Base-by-base conservation (phyloP, 2,329 filamentous ascomycete genomes). In the Westerdykella sp. region DNA sequence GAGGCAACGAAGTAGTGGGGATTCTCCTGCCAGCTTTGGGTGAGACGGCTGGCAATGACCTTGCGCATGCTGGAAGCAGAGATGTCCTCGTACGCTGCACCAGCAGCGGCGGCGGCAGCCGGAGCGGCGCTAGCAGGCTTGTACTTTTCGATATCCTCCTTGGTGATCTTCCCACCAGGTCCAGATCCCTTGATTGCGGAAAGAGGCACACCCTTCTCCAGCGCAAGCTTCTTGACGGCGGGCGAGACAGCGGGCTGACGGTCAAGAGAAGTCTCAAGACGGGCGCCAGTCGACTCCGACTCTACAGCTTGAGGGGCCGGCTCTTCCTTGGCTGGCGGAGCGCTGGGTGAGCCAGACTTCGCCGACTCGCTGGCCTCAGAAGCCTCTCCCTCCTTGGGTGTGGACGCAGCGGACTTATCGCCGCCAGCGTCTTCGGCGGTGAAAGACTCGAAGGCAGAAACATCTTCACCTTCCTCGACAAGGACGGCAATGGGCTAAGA, bases 1-100 rank as follows among this genome's bases (percentile, higher is more conserved):
- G 88, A 85, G 60, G 87, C 87, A 62, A 98, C 91, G 68, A 91
- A 98, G 81, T 95, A 98, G 79, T 97, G 93, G 48, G 93, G 93
- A 79, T 96, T 97, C 73, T 91, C 84, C 71, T 86, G 81, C 69
- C 87, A 79, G 35, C 91, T 97, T 74, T 95, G 79, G 63, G 84
- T 83, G 47, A 98, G 85, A 58, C 93, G 88, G 71, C 74, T 82
- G 69, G 93, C 93, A 69, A 98, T 98, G 55, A 87, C 90, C 82
- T 96, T 97, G 77, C 93, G 90, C 93, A 98, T 98, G 68, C 85
- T 85, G 62, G 78, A 85, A 57, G 90, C 80, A 51, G 89, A 87
- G 49, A 80, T 80, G 66, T 98, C 93, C 71, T 89, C 83, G 72
- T 86, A 97, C 46, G 78, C 72, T 47, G 87, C 77, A 37, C 75